Evolutionary conservation across 2,329 filamentous ascomycete genomes (phyloP), one percentile per base, ranked within the genome.

Genomic region (Fusarium illudens): DNA sequence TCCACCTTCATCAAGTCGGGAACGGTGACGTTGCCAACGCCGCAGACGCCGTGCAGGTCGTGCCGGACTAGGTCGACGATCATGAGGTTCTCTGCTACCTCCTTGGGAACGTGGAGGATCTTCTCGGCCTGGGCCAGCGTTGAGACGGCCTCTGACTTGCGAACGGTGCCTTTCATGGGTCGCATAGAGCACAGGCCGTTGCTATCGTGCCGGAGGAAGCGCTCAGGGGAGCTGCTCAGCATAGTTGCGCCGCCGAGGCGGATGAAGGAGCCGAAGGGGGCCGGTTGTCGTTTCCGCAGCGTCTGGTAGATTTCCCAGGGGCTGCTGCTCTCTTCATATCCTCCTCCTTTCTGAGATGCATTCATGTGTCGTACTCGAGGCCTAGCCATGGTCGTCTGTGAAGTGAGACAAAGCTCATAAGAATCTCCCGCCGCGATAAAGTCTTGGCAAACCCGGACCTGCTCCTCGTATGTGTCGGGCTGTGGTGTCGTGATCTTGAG

Each of bases 161-260:
- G 90, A n/a, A 97, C 93, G 0, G 95, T 98, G 49, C 95, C 95
- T 82, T 98, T 98, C 88, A 98, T 98, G 0, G 95, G 95, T 8
- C 94, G 89, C 85, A 97, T 96, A 64, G 91, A 89, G 76, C 90
- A 92, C 39, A 82, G 78, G 1, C 90, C 90, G 1, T 78, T 79
- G 2, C 74, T 65, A 55, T 79, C 75, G 71, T 83, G 81, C 48
- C 87, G 88, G 15, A 98, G 86, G 75, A 97, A 98, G 3, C 94
- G 91, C 79, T 98, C 95, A 0, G 95, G 95, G 4, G 93, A 97
- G 73, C 90, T 92, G 78, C 91, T 92, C 44, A 97, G 83, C 29
- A 98, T 84, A 2, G 92, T 94, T 4, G 87, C 86, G 30, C 81
- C 78, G 3, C 88, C 87, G 15, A 97, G 85, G 11, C 88, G 89